Evolutionary conservation across 2,329 filamentous ascomycete genomes (phyloP).

Genomic region (Exophiala xenobiotica): DNA sequence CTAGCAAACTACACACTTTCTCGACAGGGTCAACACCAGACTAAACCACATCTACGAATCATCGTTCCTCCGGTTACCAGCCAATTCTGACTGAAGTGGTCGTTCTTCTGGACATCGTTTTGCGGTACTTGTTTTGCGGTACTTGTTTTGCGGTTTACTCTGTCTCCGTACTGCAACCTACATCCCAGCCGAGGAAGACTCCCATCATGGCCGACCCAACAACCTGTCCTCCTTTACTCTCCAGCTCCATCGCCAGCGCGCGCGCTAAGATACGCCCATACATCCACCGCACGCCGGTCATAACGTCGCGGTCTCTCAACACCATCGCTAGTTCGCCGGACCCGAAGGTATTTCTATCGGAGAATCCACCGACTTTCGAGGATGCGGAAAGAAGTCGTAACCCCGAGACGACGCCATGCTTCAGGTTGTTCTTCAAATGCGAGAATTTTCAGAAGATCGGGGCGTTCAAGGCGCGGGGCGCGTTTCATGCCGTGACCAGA

Average conservation of each 20-base stretch:
- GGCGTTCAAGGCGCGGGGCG: conserved; percentile 88
- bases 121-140: too few relatives aligned
- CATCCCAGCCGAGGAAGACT: too few relatives aligned
- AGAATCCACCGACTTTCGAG: conserved; percentile 33
- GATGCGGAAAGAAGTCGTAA: conserved; percentile 58
- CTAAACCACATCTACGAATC: too few relatives aligned
- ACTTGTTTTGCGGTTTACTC: too few relatives aligned
- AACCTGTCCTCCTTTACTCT: conserved; percentile 63
- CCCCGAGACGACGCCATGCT: conserved; percentile 52
- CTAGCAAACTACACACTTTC: too few relatives aligned
- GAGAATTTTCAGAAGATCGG: conserved; percentile 90
- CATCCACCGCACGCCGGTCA: conserved; percentile 79
- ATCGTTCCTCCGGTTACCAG: too few relatives aligned
- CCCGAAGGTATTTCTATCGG: conserved; percentile 31
- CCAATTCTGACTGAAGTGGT: too few relatives aligned
- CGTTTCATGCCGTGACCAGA: conserved; percentile 78
- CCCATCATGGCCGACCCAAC: conserved; percentile 45
- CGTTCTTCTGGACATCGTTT: too few relatives aligned
- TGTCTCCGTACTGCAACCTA: too few relatives aligned
- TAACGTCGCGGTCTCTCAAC: conserved; percentile 75
- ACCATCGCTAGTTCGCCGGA: conserved; percentile 72
- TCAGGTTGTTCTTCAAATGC: conserved; percentile 89
- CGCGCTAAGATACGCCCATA: conserved; percentile 70
- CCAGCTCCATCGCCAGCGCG: conserved; percentile 68
- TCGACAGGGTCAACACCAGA: too few relatives aligned